These are phyloP conservation scores for Fusarium sp. DNA, from an alignment of 2,329 filamentous ascomycete species.

Conservation along the genomic window DNA sequence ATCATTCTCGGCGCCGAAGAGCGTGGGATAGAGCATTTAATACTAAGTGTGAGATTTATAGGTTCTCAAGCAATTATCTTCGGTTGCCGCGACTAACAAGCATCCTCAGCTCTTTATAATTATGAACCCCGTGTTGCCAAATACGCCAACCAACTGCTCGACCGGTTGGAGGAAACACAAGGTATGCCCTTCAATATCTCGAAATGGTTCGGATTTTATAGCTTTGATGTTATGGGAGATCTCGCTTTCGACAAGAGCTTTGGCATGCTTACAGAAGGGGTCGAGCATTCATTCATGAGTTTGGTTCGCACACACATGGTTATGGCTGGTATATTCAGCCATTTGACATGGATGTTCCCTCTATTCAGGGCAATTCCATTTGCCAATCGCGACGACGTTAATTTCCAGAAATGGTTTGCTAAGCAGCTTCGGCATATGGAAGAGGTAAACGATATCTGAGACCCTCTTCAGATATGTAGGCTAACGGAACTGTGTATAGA, in stretches of 20 bases:
- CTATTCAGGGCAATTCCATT: no score
- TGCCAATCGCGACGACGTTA: no score
- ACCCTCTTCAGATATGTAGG: no score
- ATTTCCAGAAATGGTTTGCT: no score
- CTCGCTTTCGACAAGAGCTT: not conserved
- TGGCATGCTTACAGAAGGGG: not conserved
- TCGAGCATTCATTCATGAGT: not conserved
- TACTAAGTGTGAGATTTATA: not conserved
- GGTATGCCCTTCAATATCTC: accelerated
- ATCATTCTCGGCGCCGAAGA: not conserved
- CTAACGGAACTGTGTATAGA: no score
- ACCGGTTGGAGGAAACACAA: not conserved
- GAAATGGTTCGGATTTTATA: not conserved
- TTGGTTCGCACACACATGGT: not conserved
- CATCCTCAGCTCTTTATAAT: not conserved
- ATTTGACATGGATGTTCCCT: no score
- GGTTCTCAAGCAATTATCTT: accelerated
- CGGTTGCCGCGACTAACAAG: no score
- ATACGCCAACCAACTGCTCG: not conserved
- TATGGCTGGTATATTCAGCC: no score
- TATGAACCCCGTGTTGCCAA: not conserved
- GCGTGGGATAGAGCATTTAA: not conserved
- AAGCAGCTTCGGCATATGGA: no score
- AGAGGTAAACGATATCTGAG: no score
- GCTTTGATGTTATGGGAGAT: not conserved